A percentile compares a stretch with the other conserved stretches of the same genome.
Conservation (phyloP, 805 yeast species). For the Saturnispora ahearnii region DNA sequence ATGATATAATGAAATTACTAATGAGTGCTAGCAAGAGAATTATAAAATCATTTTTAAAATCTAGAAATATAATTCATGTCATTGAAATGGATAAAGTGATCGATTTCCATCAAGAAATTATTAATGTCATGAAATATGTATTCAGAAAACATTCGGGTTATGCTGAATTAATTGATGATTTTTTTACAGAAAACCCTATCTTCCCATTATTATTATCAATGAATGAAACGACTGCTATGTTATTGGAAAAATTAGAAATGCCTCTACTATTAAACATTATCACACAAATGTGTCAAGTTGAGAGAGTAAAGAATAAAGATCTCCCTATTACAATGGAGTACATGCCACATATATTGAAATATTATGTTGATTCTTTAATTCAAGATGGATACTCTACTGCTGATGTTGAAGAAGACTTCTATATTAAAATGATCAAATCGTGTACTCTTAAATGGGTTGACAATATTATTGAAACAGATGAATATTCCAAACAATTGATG, state of each 20-base stretch:
- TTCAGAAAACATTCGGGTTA: constrained; percentile 8
- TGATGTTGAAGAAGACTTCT: constrained; percentile 17
- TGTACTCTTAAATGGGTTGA: constrained; percentile 17
- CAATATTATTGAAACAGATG: constrained; percentile 7
- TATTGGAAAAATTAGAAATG: constrained; percentile 1
- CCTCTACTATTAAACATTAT: background rate
- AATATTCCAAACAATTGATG: constrained; percentile 17
- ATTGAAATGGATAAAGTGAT: background rate
- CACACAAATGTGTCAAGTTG: constrained; percentile 2
- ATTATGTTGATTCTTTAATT: constrained; percentile 16
- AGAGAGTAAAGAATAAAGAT: constrained; percentile 1
- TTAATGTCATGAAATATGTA: constrained; percentile 5
- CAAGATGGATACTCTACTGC: constrained; percentile 10
- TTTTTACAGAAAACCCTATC: constrained; percentile 20
- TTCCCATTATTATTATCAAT: constrained; percentile 21
- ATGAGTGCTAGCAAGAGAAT: background rate
- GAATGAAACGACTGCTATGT: background rate
- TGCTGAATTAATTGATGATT: constrained; percentile 15
- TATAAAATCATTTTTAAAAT: background rate
- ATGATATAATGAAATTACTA: constrained; percentile 1
- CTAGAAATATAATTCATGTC: constrained; percentile 1
- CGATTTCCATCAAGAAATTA: constrained; percentile 7
- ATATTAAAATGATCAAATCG: constrained; percentile 14
- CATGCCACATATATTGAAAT: constrained; percentile 21
- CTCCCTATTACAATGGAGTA: constrained; percentile 16